These are phyloP conservation scores for Rhododendron griersonianum DNA, from an alignment of 148 eudicot genomes.

Conservation along the genomic window DNA sequence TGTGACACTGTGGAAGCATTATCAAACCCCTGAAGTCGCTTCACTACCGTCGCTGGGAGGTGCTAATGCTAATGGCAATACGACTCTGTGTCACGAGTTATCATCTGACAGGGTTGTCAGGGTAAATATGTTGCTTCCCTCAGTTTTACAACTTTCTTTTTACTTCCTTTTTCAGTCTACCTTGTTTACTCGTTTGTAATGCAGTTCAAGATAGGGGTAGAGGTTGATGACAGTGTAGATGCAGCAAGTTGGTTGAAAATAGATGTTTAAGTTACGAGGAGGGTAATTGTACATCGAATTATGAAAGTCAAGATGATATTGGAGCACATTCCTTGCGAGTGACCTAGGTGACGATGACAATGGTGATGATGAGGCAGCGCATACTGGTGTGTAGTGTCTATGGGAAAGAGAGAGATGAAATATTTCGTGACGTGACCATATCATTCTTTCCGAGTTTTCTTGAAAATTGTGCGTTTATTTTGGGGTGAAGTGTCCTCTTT, in stretches of 20 bases:
- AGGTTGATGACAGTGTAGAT: conserved; percentile 26
- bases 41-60: conserved; percentile 14
- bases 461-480: not conserved
- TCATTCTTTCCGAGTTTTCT: not conserved
- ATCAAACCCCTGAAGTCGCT: conserved; percentile 27
- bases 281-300: conserved; percentile 35
- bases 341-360: conserved; percentile 19
- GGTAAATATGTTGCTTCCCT: conserved; percentile 22
- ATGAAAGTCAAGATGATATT: not conserved
- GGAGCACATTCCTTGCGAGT: conserved; percentile 24
- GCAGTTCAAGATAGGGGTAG: conserved; percentile 34
- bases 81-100: not conserved
- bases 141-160: no score
- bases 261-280: conserved; percentile 44
- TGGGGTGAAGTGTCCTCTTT: not conserved
- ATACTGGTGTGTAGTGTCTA: conserved; percentile 45
- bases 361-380: conserved; percentile 22
- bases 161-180: no score
- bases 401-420: not conserved
- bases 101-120: conserved; percentile 38
- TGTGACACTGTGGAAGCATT: conserved; percentile 16
- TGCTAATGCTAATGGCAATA: no score
- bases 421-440: not conserved
- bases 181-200: not conserved
- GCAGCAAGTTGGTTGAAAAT: conserved; percentile 31